Percentiles rank a stretch among this genome's conserved stretches.
Conservation (phyloP, 2,329 filamentous ascomycete species). For the Cercospora zeina region DNA sequence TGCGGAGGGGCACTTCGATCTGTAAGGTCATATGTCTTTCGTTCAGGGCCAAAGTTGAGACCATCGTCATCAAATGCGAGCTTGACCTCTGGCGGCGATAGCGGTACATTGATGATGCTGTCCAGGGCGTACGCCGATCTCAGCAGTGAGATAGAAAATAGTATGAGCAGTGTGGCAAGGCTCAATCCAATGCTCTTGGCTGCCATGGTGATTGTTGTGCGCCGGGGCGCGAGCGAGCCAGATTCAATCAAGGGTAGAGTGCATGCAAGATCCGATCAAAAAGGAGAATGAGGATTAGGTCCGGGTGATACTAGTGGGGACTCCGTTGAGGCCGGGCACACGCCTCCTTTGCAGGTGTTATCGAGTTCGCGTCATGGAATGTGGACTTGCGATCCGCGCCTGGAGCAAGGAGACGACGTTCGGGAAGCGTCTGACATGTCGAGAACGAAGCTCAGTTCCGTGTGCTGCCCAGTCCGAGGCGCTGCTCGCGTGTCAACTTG, state of each 20-base stretch:
- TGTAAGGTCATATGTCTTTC: constrained; percentile 5
- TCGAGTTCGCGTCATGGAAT: constrained; percentile 1
- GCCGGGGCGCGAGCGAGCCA: background rate
- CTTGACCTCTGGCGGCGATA: constrained; percentile 26
- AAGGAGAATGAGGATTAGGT: too few relatives aligned
- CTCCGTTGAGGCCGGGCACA: background rate
- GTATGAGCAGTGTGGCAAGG: constrained; percentile 12
- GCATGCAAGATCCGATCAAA: background rate
- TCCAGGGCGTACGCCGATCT: constrained; percentile 16
- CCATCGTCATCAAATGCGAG: constrained; percentile 22
- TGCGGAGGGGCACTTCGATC: constrained; percentile 11
- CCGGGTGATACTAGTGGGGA: background rate
- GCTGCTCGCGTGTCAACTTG: constrained; percentile 34
- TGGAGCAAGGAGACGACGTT: background rate
- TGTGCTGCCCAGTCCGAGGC: constrained; percentile 33
- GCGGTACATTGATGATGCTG: constrained; percentile 15
- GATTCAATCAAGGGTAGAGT: background rate
- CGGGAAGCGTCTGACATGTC: background rate
- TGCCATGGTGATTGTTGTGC: constrained; percentile 14
- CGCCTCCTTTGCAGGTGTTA: background rate
- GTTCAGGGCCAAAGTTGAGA: constrained; percentile 2
- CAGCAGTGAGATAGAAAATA: constrained; percentile 21
- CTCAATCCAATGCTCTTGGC: constrained; percentile 15
- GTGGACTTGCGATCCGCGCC: background rate
- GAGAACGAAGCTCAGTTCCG: constrained; percentile 20